Evolutionary conservation across 2,329 filamentous ascomycete species (phyloP).

Genomic region (Penicillium crustosum): DNA sequence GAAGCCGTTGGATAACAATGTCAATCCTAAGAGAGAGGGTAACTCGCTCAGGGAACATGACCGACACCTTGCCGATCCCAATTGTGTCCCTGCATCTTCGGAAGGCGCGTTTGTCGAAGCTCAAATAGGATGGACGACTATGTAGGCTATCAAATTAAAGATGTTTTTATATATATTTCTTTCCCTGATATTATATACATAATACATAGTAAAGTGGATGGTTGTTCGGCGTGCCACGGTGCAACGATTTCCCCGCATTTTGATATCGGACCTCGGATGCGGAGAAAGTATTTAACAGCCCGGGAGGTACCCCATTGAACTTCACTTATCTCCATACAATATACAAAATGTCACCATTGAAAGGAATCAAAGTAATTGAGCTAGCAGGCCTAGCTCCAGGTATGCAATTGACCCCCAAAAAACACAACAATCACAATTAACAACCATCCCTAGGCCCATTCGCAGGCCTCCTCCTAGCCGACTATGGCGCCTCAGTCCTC

Average conservation of each 20-base stretch:
- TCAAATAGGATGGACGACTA: no score
- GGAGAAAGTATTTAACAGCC: slow-evolving; percentile 6
- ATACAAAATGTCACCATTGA: slow-evolving; percentile 40
- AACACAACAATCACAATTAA: slow-evolving; percentile 2
- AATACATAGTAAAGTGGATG: no score
- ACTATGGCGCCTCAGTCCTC: slow-evolving; percentile 83
- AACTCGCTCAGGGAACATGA: no score
- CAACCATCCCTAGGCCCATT: slow-evolving; percentile 66
- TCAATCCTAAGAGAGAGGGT: no score
- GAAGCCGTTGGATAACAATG: no score
- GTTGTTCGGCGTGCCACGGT: background rate
- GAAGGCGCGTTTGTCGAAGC: no score
- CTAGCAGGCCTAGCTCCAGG: slow-evolving; percentile 67
- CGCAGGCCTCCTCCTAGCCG: slow-evolving; percentile 81
- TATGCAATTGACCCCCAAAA: slow-evolving; percentile 29
- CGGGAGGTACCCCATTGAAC: background rate
- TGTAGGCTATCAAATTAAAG: no score
- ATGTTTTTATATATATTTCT: background rate
- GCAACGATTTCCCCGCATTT: slow-evolving; percentile 10
- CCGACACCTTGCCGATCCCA: no score
- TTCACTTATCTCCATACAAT: background rate
- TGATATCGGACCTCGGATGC: slow-evolving; percentile 14
- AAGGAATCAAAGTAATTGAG: slow-evolving; percentile 63
- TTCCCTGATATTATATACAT: no score
- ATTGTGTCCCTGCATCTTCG: no score